Base-by-base conservation (phyloP, 1,139 yeast species). In the Scheffersomyces segobiensis region DNA sequence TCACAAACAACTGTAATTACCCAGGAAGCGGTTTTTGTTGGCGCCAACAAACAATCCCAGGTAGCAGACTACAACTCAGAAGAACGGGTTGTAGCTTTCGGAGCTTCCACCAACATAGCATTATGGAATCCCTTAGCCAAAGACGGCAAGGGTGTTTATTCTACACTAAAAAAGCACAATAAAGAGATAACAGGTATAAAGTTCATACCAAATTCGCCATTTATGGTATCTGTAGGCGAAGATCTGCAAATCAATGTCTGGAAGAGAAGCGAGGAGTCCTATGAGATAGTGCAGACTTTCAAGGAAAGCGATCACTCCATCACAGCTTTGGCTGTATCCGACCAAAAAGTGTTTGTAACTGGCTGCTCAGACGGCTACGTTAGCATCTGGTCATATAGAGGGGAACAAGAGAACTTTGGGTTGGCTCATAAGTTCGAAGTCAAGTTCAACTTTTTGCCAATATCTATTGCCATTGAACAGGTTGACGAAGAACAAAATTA, bases 21-120 rank as follows among this genome's bases (percentile, higher is more conserved):
- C 17, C 78, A 77, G 57, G 89, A 87, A 59, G 90, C 89, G 51
- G 78, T 88, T 8, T 87, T 91, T 64, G 79, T 87, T 18, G 98
- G 97, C 7, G 96, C 93, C 46, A 92, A 92, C 69, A 84, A 85
- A 63, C 93, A 89, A 66, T 82, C 89, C 12, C 85, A 83, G 64
- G 87, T 85, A 4, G 84, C 91, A 10, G 96, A 88, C 66, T 85
- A 82, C 67, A 78, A 80, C 62, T 61, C 70, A 0, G 59, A 61
- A 0, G 67, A 67, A 17, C 72, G 77, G 21, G 60, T 83, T 5
- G 80, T 90, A 10, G 97, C 96, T 0, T 92, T 78, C 72, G 97
- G 96, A 12, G 95, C 97, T 0, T 87, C 87, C 2, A 81, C 79
- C 55, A 82, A 85, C n/a, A 76, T 93, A 53, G 96, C 96, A 0